Conservation (phyloP, 345 rosid genomes). For the Nasturtium officinale region DNA sequence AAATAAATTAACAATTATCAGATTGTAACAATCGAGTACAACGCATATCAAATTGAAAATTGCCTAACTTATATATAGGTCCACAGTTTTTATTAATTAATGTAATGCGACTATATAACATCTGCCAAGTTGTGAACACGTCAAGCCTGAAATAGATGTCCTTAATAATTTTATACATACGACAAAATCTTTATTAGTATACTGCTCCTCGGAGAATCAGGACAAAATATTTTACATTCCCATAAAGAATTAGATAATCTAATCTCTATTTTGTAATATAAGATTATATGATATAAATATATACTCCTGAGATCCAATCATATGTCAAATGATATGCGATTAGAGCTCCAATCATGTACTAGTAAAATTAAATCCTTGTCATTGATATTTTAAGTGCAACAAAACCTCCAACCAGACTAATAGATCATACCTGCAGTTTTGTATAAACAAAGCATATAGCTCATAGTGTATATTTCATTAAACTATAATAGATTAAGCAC, state of each 20-base stretch:
- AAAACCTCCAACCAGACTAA: not conserved
- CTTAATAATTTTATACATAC: not conserved
- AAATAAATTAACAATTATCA: not conserved
- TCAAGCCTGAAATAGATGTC: not conserved
- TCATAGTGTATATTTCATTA: too few relatives aligned
- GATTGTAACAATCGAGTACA: not conserved
- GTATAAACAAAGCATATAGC: not conserved
- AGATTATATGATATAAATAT: not conserved
- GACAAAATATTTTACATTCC: not conserved
- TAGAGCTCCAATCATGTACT: not conserved
- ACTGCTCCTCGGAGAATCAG: conserved; percentile 3
- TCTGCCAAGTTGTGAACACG: conserved; percentile 34
- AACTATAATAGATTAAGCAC: too few relatives aligned
- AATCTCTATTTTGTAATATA: not conserved
- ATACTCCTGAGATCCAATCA: not conserved
- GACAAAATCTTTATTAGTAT: not conserved
- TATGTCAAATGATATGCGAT: not conserved
- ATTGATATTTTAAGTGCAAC: conserved; percentile 7
- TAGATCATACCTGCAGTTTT: not conserved
- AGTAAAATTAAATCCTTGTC: not conserved
- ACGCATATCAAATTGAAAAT: not conserved
- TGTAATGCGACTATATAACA: not conserved
- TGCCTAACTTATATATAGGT: not conserved
- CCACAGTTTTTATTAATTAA: not conserved
- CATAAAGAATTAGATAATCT: not conserved